Conservation (phyloP, 345 rosid genomes). For the Physaria fendleri region DNA sequence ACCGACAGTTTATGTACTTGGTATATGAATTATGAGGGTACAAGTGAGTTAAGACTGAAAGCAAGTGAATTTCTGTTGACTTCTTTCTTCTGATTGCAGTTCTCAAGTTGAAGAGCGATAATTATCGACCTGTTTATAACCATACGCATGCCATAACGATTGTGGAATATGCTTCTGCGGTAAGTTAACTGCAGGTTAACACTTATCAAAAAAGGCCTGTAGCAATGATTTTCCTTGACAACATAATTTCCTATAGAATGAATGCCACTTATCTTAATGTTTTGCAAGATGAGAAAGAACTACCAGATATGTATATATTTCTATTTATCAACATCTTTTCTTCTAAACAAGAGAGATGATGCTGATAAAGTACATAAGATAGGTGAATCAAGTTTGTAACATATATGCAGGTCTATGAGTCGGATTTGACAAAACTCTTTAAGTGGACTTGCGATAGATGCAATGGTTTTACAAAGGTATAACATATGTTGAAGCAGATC, state of each 20-base stretch:
- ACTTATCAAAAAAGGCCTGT: background rate
- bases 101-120: slow-evolving; percentile 37
- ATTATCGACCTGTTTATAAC: slow-evolving; percentile 47
- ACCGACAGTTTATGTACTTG: background rate
- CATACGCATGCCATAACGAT: slow-evolving; percentile 70
- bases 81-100: slow-evolving; percentile 34
- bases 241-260: background rate
- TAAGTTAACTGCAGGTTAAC: slow-evolving; percentile 31
- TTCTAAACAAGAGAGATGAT: background rate
- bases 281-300: background rate
- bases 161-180: slow-evolving; percentile 96
- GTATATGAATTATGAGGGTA: background rate
- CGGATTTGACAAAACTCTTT: slow-evolving; percentile 74
- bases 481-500: background rate
- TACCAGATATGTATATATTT: background rate
- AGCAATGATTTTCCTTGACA: background rate
- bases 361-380: background rate
- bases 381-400: slow-evolving; percentile 10
- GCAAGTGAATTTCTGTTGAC: background rate
- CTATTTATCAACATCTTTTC: background rate
- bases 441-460: slow-evolving; percentile 90
- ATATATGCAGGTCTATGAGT: slow-evolving; percentile 66
- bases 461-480: slow-evolving; percentile 67
- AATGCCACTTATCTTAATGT: background rate
- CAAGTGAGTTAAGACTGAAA: background rate